These are phyloP conservation scores for Coemansia sp. DNA, from an alignment of 192 early-diverging fungal species.

Conservation along the genomic window DNA sequence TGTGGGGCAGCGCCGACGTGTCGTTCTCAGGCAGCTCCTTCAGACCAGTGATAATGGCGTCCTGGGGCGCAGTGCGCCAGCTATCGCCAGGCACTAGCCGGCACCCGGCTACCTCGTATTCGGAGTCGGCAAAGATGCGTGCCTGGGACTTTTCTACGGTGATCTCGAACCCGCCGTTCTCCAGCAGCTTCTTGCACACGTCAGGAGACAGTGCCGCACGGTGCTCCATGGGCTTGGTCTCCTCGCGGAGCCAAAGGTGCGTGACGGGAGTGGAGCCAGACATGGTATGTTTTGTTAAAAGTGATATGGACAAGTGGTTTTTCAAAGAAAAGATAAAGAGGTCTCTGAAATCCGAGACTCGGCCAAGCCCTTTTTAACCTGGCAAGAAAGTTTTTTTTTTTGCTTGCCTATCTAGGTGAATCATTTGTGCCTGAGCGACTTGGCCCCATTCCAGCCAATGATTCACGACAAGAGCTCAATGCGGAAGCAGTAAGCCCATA, in stretches of 20 bases:
- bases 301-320: background rate
- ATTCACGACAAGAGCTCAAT: background rate
- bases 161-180: slow-evolving; percentile 71
- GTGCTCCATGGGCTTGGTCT: slow-evolving; percentile 97
- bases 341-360: background rate
- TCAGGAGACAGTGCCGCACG: slow-evolving; percentile 88
- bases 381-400: background rate
- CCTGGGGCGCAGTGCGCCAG: slow-evolving; percentile 83
- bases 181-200: slow-evolving; percentile 76
- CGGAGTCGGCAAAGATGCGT: slow-evolving; percentile 86
- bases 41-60: slow-evolving; percentile 93
- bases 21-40: slow-evolving; percentile 98
- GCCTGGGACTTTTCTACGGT: slow-evolving; percentile 80
- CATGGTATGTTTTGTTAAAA: slow-evolving; percentile 5
- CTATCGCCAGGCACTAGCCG: slow-evolving; percentile 70
- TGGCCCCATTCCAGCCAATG: background rate
- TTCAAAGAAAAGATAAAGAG: slow-evolving; percentile 6
- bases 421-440: background rate
- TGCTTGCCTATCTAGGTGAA: background rate
- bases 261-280: slow-evolving; percentile 19
- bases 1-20: slow-evolving; percentile 80
- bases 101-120: slow-evolving; percentile 85
- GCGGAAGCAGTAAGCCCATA: background rate
- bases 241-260: slow-evolving; percentile 92
- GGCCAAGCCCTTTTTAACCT: background rate